Base-by-base conservation (phyloP, 2,329 filamentous ascomycete species). In the Nemania sp. region DNA sequence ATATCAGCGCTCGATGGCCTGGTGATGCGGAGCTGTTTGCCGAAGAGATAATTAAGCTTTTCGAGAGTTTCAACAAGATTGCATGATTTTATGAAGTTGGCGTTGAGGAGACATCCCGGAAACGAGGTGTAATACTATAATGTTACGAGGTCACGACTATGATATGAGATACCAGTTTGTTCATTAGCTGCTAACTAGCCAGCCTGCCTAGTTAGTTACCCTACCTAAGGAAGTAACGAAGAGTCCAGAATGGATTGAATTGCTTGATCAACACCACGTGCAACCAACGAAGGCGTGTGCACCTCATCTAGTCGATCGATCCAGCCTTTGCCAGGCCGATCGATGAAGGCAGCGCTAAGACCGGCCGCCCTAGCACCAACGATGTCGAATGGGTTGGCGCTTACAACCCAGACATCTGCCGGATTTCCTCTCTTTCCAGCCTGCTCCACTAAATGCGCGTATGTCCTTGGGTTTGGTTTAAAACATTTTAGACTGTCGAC, bases 331-430 rank as follows among this genome's bases (percentile, higher is more conserved):
- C 86, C 86, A 15, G 76, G 78, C 27, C 91, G 81, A 79, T 93
- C 90, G 5, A 94, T 86, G 88, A 90, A 93, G 13, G 85, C 88
- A 26, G 88, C 86, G 73, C 86, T 84, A 80, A 93, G 80, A 0
- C 91, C 91, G 5, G 85, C 82, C 1, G 83, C 82, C 68, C 83
- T 84, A 0, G 91, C 89, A 0, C 92, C 92, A 0, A 89, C 85
- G 18, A 91, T 81, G 76, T 94, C 92, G 76, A 94, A 94, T 2
- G 92, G 89, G 75, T 94, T 94, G 1, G 88, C 87, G 71, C 86
- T 91, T 5, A 94, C 84, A 7, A 94, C 78, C 90, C 91, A 93
- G 15, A 93, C 82, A 27, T 85, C 80, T 0, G 76, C 79, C 70
- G 83, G 80, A 20, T 83, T 73, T 0, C 78, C 79, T 45, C 79